Evolutionary conservation across 148 eudicot species (phyloP).

Genomic region (Chenopodium quinoa): DNA sequence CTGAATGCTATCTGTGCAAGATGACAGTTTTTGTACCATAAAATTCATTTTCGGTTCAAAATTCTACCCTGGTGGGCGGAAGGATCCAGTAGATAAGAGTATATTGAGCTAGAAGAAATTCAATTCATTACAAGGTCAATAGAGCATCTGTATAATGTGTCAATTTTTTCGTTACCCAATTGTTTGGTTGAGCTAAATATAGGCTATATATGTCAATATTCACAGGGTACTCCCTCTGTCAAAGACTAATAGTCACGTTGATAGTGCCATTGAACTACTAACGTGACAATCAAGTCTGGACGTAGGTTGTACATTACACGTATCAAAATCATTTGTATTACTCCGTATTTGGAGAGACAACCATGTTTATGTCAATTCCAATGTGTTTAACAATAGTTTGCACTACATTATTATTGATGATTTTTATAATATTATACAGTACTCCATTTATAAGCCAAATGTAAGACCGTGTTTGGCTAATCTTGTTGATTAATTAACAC

Average conservation of each 20-base stretch:
- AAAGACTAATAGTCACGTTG: neutral
- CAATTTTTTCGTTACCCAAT: neutral
- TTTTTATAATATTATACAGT: neutral
- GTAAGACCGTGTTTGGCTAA: neutral
- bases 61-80: neutral
- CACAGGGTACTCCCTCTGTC: neutral
- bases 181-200: neutral
- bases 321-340: neutral
- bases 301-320: neutral
- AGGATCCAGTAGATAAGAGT: neutral
- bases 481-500: neutral
- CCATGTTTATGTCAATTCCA: conserved; percentile 7
- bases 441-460: neutral
- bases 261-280: no score
- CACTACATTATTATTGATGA: neutral
- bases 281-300: neutral
- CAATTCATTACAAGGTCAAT: neutral
- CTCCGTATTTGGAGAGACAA: neutral
- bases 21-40: conserved; percentile 18
- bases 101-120: conserved; percentile 4
- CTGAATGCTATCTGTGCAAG: conserved; percentile 62
- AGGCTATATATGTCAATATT: conserved; percentile 12
- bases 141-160: neutral
- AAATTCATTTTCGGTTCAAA: neutral
- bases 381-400: neutral